Evolutionary conservation across 176 grass and related monocot species (phyloP).

Genomic region (Aegilops longissima): DNA sequence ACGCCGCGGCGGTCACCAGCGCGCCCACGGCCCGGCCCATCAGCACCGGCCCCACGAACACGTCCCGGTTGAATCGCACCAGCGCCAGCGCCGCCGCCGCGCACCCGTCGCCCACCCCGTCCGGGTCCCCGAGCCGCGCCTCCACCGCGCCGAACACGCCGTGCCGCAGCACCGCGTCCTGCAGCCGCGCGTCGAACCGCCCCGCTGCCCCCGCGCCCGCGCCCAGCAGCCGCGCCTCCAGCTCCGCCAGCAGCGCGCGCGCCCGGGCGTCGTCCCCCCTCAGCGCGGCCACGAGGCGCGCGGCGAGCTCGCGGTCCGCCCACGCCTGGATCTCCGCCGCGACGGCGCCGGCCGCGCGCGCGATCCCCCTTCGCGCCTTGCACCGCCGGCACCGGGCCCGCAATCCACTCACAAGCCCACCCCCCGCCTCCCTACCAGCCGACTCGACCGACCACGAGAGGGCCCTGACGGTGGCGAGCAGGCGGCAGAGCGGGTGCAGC

Average conservation of each 20-base stretch:
- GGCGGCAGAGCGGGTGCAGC: constrained; percentile 32
- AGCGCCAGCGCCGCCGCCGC: constrained; percentile 59
- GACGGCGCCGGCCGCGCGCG: constrained; percentile 41
- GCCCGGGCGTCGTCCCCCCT: background rate
- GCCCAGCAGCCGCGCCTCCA: constrained; percentile 41
- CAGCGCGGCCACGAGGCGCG: constrained; percentile 59
- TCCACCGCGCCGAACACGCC: constrained; percentile 68
- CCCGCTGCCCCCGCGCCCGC: constrained; percentile 24
- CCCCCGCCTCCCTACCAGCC: too few species aligned
- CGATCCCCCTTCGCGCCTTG: constrained; percentile 7
- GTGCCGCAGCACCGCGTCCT: constrained; percentile 62
- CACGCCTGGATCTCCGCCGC: constrained; percentile 65
- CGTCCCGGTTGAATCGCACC: constrained; percentile 90
- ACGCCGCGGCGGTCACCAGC: constrained; percentile 33
- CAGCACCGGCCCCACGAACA: constrained; percentile 77
- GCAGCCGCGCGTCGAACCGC: constrained; percentile 70
- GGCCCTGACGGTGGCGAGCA: constrained; percentile 33
- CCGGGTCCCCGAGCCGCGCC: constrained; percentile 39
- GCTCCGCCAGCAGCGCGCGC: constrained; percentile 32
- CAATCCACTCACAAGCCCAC: background rate
- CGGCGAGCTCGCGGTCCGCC: constrained; percentile 60
- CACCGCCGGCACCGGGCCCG: background rate
- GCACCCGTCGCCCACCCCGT: constrained; percentile 52
- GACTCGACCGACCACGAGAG: background rate
- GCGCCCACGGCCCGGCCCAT: constrained; percentile 68